Base-by-base conservation (phyloP, 305 asterid species). In the Ruellia speciosa region DNA sequence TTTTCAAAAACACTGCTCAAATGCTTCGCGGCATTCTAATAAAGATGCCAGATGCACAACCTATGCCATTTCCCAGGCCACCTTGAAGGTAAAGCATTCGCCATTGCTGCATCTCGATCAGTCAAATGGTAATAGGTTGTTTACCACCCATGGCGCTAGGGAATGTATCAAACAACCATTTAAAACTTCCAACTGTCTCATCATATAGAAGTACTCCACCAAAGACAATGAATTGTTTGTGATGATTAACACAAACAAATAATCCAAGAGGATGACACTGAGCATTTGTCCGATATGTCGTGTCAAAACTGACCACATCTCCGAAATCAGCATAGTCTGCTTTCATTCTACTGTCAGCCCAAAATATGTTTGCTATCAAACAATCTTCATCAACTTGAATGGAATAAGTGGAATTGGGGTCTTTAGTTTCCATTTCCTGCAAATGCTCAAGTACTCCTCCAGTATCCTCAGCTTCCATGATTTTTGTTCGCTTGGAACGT, bases 41-140 rank as follows among this genome's bases (percentile, higher is more conserved):
- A 40, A 12, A 67, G 45, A 14, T 62, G 72, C 33, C 70, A 66
- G 3, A 55, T 24, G 15, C 70, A 66, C 0, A 28, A 20, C 0
- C 54, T 24, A 17, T 71, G 55, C 12, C 11, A 13, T 3, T 14
- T 18, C 13, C 40, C 18, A 8, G 24, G 49, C 47, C 56, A 55
- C 7, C 0, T 14, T 43, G 37, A 33, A 33, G 37, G 6, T 8
- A 33, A 33, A 33, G 8, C 37, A 33, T 33, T 33, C 8, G 37
- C 37, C 59, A 69, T 69, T 13, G 64, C 37, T 4, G 0, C 37
- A 59, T 57, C 35, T 41, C 57, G 39, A 49, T 66, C 54, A 2
- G 58, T 65, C 9, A 60, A 54, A 66, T 35, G 0, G 33, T 52
- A 2, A 9, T 58, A 9, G 62, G 54, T 11, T 37, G 33, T 31